phyloP scores from a whole-genome alignment of 768 basidiomycete species.

The Boletus bicolor region DNA sequence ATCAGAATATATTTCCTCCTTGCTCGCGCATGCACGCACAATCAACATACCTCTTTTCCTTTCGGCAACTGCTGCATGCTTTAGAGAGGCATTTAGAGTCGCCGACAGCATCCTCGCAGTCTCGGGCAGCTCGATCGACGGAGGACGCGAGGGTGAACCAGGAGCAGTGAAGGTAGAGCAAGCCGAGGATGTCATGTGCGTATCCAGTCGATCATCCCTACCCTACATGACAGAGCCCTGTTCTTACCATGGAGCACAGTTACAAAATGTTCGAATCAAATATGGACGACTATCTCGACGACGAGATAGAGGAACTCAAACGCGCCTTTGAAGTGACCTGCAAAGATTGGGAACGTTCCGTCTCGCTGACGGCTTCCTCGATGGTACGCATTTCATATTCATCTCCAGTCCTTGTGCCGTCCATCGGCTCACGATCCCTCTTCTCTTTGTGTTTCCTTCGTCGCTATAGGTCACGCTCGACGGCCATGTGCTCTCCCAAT shows the following conservation, averaged over 20 bases:
- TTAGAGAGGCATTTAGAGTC: constrained; percentile 83
- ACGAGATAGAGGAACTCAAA: constrained; percentile 85
- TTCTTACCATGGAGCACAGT: constrained; percentile 38
- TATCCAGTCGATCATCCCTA: constrained; percentile 9
- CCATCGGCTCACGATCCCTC: background rate
- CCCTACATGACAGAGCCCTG: background rate
- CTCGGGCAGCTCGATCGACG: constrained; percentile 14
- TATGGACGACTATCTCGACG: constrained; percentile 97
- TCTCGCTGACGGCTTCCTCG: constrained; percentile 6
- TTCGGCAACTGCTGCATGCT: constrained; percentile 84
- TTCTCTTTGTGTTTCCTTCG: background rate
- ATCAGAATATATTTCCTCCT: constrained; percentile 78
- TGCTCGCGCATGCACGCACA: constrained; percentile 75
- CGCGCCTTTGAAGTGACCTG: constrained; percentile 70
- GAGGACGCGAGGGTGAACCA: background rate
- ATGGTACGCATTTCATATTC: constrained; percentile 34
- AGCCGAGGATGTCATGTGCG: constrained; percentile 84
- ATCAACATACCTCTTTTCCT: constrained; percentile 71
- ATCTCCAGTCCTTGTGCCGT: too few species aligned
- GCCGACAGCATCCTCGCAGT: constrained; percentile 72
- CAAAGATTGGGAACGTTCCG: constrained; percentile 72
- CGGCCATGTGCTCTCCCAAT: too few species aligned
- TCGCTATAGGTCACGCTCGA: background rate
- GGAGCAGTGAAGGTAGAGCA: constrained; percentile 42
- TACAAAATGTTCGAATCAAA: constrained; percentile 94